phyloP scores from a whole-genome alignment of 1,284 basidiomycete genomes.

The Ustilago tritici region DNA sequence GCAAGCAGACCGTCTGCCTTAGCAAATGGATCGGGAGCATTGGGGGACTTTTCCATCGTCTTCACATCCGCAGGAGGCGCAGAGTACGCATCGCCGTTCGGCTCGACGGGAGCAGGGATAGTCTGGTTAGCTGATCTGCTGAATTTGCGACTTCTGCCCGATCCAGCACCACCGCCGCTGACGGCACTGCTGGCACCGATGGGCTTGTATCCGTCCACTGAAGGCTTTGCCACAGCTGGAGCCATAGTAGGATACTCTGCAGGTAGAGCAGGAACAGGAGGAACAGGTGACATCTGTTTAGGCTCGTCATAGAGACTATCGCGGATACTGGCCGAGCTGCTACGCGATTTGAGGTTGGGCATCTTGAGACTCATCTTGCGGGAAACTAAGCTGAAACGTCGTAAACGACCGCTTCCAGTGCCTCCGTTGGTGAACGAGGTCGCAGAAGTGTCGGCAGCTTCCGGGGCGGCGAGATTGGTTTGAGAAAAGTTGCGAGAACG shows the following conservation, averaged over 20 bases:
- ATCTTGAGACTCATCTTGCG: slow-evolving; percentile 52
- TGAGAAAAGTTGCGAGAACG: slow-evolving; percentile 44
- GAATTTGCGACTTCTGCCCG: slow-evolving; percentile 29
- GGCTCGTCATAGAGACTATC: slow-evolving; percentile 32
- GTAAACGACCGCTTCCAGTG: slow-evolving; percentile 13
- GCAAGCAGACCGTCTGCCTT: slow-evolving; percentile 41
- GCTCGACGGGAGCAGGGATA: slow-evolving; percentile 2
- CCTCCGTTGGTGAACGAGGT: slow-evolving; percentile 1
- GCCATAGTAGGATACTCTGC: slow-evolving; percentile 12
- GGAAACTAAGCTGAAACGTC: slow-evolving; percentile 42
- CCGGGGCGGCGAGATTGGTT: slow-evolving; percentile 39
- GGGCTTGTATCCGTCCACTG: slow-evolving; percentile 31
- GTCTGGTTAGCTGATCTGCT: slow-evolving; percentile 21
- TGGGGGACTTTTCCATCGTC: slow-evolving; percentile 2
- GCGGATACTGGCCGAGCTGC: slow-evolving; percentile 28
- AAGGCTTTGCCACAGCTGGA: background rate
- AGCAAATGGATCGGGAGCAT: slow-evolving; percentile 26
- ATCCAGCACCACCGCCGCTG: slow-evolving; percentile 4
- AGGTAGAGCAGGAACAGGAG: slow-evolving; percentile 30
- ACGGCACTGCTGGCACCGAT: slow-evolving; percentile 6
- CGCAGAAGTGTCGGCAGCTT: slow-evolving; percentile 11
- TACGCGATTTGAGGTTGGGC: slow-evolving; percentile 23
- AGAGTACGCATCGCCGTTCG: background rate
- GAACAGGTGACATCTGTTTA: slow-evolving; percentile 14
- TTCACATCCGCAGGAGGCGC: background rate